These are phyloP conservation scores for Candida tropicalis DNA, from an alignment of 1,139 yeast genomes.

Conservation along the genomic window DNA sequence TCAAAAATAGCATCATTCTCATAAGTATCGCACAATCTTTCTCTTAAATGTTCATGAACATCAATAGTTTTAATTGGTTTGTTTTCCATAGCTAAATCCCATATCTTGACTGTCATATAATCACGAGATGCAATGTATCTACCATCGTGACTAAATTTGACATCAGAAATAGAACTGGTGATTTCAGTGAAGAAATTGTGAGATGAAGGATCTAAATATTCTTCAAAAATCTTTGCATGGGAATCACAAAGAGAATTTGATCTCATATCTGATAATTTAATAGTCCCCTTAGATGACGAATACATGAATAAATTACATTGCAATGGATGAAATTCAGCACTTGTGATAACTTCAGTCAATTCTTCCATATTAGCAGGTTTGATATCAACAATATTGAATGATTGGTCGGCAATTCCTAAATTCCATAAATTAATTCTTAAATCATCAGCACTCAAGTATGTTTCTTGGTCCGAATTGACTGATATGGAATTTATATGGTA, in stretches of 20 bases:
- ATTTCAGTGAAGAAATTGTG: slow-evolving; percentile 98
- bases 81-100: slow-evolving; percentile 98
- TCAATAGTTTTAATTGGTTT: slow-evolving; percentile 93
- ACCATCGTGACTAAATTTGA: slow-evolving; percentile 90
- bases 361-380: slow-evolving; percentile 99
- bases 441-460: slow-evolving; percentile 92
- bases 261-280: slow-evolving; percentile 96
- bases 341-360: slow-evolving; percentile 96
- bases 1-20: slow-evolving; percentile 98
- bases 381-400: slow-evolving; percentile 95
- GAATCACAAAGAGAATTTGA: slow-evolving; percentile 91
- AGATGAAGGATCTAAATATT: slow-evolving; percentile 87
- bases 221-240: slow-evolving; percentile 89
- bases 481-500: slow-evolving; percentile 97
- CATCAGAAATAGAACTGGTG: slow-evolving; percentile 92
- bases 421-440: slow-evolving; percentile 96
- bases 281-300: slow-evolving; percentile 95
- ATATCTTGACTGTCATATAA: slow-evolving; percentile 94
- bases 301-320: slow-evolving; percentile 95
- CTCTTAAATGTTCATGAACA: slow-evolving; percentile 94
- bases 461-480: slow-evolving; percentile 94
- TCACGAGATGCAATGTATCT: slow-evolving; percentile 94
- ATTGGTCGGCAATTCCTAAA: slow-evolving; percentile 89
- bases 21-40: slow-evolving; percentile 92
- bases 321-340: slow-evolving; percentile 94